Evolutionary conservation across 768 basidiomycete genomes (phyloP), one percentile per base, ranked within the genome.

Genomic region (Dentipellis sp.): DNA sequence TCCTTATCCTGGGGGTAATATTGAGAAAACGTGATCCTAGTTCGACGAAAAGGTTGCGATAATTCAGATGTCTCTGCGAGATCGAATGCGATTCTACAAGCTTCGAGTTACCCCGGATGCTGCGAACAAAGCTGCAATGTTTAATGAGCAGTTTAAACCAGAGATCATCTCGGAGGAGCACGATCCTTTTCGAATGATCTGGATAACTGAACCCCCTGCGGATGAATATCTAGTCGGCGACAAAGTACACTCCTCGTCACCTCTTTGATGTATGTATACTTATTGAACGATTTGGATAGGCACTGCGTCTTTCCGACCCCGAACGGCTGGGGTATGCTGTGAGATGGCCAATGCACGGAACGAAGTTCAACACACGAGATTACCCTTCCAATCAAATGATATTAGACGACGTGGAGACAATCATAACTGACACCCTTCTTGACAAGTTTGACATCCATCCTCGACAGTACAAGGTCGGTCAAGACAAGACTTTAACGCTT

Each of bases 11-110:
- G 53, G 17, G 17, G 23, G 1, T 7, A 2, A 49, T 16, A 23
- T 22, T 17, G 17, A 19, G 14, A 47, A 49, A 19, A 50, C 10
- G 46, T 10, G 42, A 22, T 58, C 52, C 11, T 53, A 91, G 88
- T 88, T 92, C 57, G 83, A 89, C 58, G 76, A 78, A 21, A 92
- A 92, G 65, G 77, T 95, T 23, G 76, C 83, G 3, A 81, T 82
- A 4, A 83, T 91, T 17, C 78, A 79, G 1, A 69, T 81, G 40
- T 89, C 89, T 3, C 75, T 92, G 42, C 81, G 88, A 22, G 89
- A 91, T 54, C 75, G 89, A 53, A 91, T 91, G 89, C 78, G 83
- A 34, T 91, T 91, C 67, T 91, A 91, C 70, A 91, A 91, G 68
- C 74, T 91, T 55, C 79, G 78, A 53, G 86, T 84, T 54, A 91